A percentile compares a stretch with the other conserved stretches of the same genome.
These are phyloP conservation scores for Colletotrichum tropicale DNA, from an alignment of 2,329 filamentous ascomycete genomes.

Conservation along the genomic window DNA sequence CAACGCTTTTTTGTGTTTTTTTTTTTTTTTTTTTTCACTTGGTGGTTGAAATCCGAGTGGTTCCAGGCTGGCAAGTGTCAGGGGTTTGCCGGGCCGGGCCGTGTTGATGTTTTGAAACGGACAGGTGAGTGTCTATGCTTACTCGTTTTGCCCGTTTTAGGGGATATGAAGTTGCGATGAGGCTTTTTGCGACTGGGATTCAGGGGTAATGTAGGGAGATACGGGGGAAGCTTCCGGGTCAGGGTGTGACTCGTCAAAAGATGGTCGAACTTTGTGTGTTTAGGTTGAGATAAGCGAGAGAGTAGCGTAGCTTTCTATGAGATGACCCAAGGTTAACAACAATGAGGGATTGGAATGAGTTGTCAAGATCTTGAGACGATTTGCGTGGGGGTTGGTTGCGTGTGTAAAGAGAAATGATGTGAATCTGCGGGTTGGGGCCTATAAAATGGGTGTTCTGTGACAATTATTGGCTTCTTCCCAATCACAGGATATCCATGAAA, in stretches of 20 bases:
- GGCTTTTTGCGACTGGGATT: neutral
- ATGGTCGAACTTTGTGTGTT: neutral
- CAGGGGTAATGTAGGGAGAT: neutral
- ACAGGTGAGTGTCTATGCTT: neutral
- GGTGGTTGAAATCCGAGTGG: neutral
- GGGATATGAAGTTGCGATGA: neutral
- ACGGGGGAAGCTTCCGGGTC: neutral
- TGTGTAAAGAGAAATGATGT: rapidly evolving
- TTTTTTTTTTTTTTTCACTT: neutral
- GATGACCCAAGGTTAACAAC: neutral
- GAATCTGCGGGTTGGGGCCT: neutral
- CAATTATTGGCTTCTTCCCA: neutral
- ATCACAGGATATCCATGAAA: neutral
- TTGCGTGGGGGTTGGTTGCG: neutral
- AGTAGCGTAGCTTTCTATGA: neutral
- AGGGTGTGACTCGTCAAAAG: neutral
- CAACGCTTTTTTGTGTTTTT: neutral
- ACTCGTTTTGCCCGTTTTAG: neutral
- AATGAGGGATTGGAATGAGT: neutral
- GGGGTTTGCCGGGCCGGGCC: neutral
- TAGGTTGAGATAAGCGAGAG: neutral
- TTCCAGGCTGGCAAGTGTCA: neutral
- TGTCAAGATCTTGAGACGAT: neutral
- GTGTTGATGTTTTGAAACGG: neutral
- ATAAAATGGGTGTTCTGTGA: neutral